phyloP scores from a whole-genome alignment of 2,329 filamentous ascomycete species.

The Penicillium italicum region DNA sequence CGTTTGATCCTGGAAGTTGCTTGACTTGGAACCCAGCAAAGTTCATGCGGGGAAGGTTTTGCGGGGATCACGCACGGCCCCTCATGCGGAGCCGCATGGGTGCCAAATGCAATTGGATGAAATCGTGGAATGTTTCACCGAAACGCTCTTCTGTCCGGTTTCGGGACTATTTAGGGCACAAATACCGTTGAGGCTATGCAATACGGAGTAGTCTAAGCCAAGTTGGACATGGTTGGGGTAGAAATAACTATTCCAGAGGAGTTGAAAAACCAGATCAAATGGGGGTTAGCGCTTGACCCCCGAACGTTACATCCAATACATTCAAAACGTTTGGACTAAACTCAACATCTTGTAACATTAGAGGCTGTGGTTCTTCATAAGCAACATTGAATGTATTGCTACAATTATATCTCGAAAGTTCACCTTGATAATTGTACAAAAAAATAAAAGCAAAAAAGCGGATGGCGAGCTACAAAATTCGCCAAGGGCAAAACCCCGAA shows the following conservation, averaged over 20 bases:
- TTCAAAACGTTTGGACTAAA: not conserved
- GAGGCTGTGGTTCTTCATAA: too few species aligned
- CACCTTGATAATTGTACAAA: not conserved
- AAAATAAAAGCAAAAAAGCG: not conserved
- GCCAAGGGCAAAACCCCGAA: not conserved
- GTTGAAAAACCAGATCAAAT: not conserved
- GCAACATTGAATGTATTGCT: not conserved
- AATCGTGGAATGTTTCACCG: not conserved
- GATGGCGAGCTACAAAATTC: not conserved
- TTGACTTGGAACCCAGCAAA: not conserved
- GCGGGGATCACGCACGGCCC: slow-evolving; percentile 4
- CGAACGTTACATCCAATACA: not conserved
- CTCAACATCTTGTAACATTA: not conserved
- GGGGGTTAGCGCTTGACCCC: not conserved
- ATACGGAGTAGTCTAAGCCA: not conserved
- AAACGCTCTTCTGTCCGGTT: not conserved
- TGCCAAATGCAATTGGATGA: not conserved
- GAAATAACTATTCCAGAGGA: not conserved
- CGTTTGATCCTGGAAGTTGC: not conserved
- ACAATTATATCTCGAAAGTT: not conserved
- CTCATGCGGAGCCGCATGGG: slow-evolving; percentile 16
- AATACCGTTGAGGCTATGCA: not conserved
- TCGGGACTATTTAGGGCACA: not conserved
- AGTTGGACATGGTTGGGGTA: not conserved
- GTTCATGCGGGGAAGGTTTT: slow-evolving; percentile 12